Evolutionary conservation across 2,329 filamentous ascomycete genomes (phyloP), one percentile per base, ranked within the genome.

Genomic region (Fusarium haematococcum): DNA sequence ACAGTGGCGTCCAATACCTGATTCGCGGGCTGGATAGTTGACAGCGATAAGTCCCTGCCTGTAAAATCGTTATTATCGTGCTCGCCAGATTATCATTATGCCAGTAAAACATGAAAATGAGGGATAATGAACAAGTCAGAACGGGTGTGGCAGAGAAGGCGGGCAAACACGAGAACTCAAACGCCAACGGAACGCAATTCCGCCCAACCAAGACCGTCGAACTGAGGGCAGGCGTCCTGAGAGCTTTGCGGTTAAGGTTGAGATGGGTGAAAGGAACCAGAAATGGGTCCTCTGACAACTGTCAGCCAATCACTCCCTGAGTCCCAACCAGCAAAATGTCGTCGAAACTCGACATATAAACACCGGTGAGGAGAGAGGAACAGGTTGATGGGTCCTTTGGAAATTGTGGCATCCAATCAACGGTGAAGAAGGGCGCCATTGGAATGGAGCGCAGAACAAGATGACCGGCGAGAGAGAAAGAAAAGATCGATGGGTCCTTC

Each of bases 21-120:
- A 95, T 10, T 89, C 89, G 18, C 97, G 91, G 6, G 96, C 95
- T 3, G 97, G 91, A 80, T 99, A 99, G 85, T 99, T 99, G 83
- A 99, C 91, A 4, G 97, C 97, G 80, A 99, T 99, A 27, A 99
- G 88, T 10, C 94, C 95, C 83, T 97, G 94, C 93, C 93, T 92
- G 76, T 10, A 52, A 25, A 25, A 27, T 18, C 63, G 74, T 79
- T 60, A 80, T 65, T 20, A 70, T 50, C 30, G 25, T 48, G 50
- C 48, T 37, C 16, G 11, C 57, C 8, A 27, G 25, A 48, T 10
- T 57, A n/a, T 20, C 25, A 18, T 25, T 33, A 37, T 39, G 33
- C 32, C 18, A 13, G 20, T 60, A 37, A 59, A 20, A 50, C 25
- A 52, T 37, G 35, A 23, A 27, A 14, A 41, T 52, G 32, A 18